A percentile compares a stretch with the other conserved stretches of the same genome.
These are phyloP conservation scores for Phenoliferia sp. DNA, from an alignment of 1,284 basidiomycete species.

Conservation along the genomic window DNA sequence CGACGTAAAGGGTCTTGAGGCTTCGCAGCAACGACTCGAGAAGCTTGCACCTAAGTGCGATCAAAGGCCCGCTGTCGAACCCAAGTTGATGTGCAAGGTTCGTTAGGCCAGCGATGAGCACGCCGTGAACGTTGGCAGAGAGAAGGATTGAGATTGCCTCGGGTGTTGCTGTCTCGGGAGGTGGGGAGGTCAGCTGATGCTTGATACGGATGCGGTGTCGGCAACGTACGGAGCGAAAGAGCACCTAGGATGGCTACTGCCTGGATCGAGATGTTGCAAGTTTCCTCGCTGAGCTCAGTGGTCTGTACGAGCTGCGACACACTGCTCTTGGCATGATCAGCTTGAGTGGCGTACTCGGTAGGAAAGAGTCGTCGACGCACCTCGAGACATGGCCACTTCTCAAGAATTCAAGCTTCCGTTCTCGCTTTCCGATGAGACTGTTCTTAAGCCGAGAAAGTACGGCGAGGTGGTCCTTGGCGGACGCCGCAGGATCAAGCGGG, in stretches of 20 bases:
- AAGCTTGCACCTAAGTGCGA: neutral
- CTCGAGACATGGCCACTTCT: neutral
- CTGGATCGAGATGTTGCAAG: neutral
- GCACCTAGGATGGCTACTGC: constrained; percentile 15
- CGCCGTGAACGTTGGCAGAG: neutral
- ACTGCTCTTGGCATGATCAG: neutral
- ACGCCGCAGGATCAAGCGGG: too few species aligned
- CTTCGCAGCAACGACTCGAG: constrained; percentile 26
- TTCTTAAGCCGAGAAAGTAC: neutral
- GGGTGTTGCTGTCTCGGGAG: constrained; percentile 4
- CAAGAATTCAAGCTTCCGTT: constrained; percentile 11
- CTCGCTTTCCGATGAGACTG: constrained; percentile 3
- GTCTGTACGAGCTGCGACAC: neutral
- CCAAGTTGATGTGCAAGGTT: neutral
- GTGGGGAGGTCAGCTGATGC: neutral
- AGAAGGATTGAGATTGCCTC: constrained; percentile 14
- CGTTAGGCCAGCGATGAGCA: neutral
- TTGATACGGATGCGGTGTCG: too few species aligned
- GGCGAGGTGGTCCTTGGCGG: too few species aligned
- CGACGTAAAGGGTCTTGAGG: constrained; percentile 29
- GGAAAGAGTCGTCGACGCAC: constrained; percentile 1
- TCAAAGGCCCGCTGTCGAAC: neutral
- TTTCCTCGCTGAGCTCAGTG: neutral
- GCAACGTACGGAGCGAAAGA: constrained; percentile 17
- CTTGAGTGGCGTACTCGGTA: neutral